Percentiles rank a stretch among this genome's conserved stretches.
These are phyloP conservation scores for Hypoxylon intermedium DNA, from an alignment of 495 filamentous ascomycete species.

Conservation along the genomic window DNA sequence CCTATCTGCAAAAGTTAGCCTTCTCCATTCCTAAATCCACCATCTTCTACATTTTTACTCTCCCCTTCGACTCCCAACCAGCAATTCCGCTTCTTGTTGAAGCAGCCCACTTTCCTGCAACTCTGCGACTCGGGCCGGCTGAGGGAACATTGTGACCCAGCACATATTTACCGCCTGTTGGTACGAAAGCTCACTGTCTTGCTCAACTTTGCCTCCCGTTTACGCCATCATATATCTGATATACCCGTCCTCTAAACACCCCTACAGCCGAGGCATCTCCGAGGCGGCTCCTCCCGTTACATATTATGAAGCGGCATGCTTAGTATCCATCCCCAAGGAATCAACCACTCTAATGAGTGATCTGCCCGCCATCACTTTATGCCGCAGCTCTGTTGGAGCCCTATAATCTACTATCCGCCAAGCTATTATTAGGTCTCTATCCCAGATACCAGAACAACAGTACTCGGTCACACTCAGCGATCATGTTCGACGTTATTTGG, in stretches of 20 bases:
- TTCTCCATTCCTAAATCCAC: neutral
- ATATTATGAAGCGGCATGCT: constrained; percentile 17
- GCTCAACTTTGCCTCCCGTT: neutral
- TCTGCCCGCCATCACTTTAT: constrained; percentile 8
- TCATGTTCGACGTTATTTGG: constrained; percentile 63
- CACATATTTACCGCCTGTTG: constrained; percentile 6
- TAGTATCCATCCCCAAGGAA: constrained; percentile 2
- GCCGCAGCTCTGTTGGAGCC: neutral
- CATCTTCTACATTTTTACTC: neutral
- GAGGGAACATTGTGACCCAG: neutral
- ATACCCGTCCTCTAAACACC: neutral
- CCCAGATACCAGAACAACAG: neutral
- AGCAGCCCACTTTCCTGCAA: neutral
- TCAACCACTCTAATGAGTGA: constrained; percentile 10
- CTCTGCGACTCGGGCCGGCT: neutral
- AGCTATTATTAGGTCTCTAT: neutral
- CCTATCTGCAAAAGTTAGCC: neutral
- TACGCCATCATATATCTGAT: neutral
- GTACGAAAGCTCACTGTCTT: constrained; percentile 10
- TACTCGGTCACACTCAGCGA: constrained; percentile 2
- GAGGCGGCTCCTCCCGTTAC: constrained; percentile 3
- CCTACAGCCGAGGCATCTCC: neutral
- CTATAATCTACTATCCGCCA: neutral
- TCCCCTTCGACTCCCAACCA: neutral
- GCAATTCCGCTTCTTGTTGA: constrained; percentile 3